These are phyloP conservation scores for Coprinellus aureogranulatus DNA, from an alignment of 768 basidiomycete genomes.

Conservation along the genomic window DNA sequence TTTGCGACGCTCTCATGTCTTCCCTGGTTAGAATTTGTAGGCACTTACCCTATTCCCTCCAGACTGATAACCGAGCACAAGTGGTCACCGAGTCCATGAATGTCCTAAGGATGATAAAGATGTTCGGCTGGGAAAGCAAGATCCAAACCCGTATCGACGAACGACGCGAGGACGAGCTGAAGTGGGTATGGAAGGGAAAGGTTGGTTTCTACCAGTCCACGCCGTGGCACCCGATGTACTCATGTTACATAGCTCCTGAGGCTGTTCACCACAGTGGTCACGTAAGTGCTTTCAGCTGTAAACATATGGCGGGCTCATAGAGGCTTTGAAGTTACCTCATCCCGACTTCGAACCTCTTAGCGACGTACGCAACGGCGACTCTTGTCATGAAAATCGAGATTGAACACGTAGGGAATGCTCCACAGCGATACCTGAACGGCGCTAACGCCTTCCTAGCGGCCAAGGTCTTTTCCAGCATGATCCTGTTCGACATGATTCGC, in stretches of 20 bases:
- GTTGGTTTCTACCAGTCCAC: constrained; percentile 2
- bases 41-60: constrained; percentile 13
- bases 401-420: background rate
- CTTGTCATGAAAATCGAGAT: constrained; percentile 26
- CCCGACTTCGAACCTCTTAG: constrained; percentile 63
- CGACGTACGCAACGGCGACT: constrained; percentile 60
- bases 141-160: constrained; percentile 51
- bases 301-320: too few species aligned
- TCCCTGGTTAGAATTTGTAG: constrained; percentile 38
- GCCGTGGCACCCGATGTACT: background rate
- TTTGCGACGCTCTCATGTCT: constrained; percentile 46
- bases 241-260: constrained; percentile 19
- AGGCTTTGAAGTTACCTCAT: constrained; percentile 46
- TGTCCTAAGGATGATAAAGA: constrained; percentile 69
- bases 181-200: constrained; percentile 49
- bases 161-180: constrained; percentile 64
- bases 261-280: constrained; percentile 43
- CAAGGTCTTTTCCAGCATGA: constrained; percentile 46
- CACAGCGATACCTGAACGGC: background rate
- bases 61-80: constrained; percentile 58
- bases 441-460: constrained; percentile 31
- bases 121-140: constrained; percentile 68
- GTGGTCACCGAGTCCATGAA: constrained; percentile 63
- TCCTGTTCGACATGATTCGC: constrained; percentile 61
- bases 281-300: too few species aligned